Percentiles rank a stretch among this genome's conserved stretches.
These are phyloP conservation scores for Zygosaccharomyces gambellarensis DNA, from an alignment of 805 yeast genomes.

Conservation along the genomic window DNA sequence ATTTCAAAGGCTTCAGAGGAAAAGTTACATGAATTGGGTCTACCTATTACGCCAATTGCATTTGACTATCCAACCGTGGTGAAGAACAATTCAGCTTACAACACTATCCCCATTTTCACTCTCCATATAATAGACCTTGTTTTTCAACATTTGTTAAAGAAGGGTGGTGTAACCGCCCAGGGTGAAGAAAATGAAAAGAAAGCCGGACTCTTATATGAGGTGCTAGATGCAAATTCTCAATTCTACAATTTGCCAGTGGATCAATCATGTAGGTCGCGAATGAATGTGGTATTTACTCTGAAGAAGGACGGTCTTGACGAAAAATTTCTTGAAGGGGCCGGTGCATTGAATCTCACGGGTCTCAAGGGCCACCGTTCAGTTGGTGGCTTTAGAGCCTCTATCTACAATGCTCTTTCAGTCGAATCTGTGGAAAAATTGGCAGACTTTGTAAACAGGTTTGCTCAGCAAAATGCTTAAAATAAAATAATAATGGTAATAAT, in stretches of 20 bases:
- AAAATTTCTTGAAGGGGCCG: conserved; percentile 66
- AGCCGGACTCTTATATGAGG: conserved; percentile 57
- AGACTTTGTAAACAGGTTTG: conserved; percentile 57
- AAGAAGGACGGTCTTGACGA: conserved; percentile 59
- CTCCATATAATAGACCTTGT: conserved; percentile 81
- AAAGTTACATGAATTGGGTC: conserved; percentile 49
- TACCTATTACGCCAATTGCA: conserved; percentile 88
- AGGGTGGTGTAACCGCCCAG: conserved; percentile 71
- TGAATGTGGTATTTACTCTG: conserved; percentile 91
- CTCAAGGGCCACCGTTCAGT: conserved; percentile 95
- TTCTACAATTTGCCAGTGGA: conserved; percentile 66
- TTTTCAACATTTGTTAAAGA: conserved; percentile 51
- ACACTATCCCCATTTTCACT: conserved; percentile 92
- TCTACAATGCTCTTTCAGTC: conserved; percentile 79
- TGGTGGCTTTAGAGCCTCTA: conserved; percentile 92
- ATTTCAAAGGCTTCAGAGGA: conserved; percentile 50
- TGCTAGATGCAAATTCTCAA: conserved; percentile 60
- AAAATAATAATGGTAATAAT: neutral
- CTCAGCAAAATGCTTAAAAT: conserved; percentile 34
- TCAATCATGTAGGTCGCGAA: conserved; percentile 62
- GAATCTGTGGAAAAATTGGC: conserved; percentile 55
- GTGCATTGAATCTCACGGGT: conserved; percentile 57
- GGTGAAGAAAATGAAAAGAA: conserved; percentile 55
- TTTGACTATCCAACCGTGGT: conserved; percentile 83
- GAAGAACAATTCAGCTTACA: conserved; percentile 86